Evolutionary conservation across 805 yeast species (phyloP), one percentile per base, ranked within the genome.

Genomic region (Starmerella bacillaris): DNA sequence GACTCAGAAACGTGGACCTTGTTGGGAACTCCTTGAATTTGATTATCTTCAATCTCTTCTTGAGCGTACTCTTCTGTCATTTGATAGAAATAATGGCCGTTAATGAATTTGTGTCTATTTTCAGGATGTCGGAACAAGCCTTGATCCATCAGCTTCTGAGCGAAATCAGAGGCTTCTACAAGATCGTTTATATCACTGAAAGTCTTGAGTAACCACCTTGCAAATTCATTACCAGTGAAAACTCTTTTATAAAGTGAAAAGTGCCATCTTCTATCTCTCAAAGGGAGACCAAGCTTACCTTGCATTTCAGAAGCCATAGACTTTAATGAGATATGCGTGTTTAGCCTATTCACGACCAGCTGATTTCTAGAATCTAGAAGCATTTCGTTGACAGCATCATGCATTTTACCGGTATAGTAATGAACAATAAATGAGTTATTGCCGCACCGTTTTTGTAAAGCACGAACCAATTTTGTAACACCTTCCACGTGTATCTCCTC

Each of bases 401-500:
- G 73, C 31, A 86, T 57, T 37, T 74, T 77, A 0, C 94, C 94
- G 0, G 96, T 86, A 51, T 86, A 86, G 50, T 83, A 86, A 31
- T 64, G 67, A 4, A 48, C 45, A n/a, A 39, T 36, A 21, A 41
- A 41, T 15, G 34, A 36, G 4, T 35, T 33, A 18, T 37, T 42
- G 12, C 36, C 30, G 18, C 48, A 38, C 27, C 39, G 35, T 19
- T 44, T 41, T 19, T 38, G 39, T 15, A 48, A 24, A 7, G 35
- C 19, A 6, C 42, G 27, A 18, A 47, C 49, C 5, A 46, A 32
- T 7, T 41, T 39, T 9, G 47, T 39, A 30, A 86, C 59, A 1
- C 96, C 98, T 52, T 86, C 96, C n/a, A 86, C 66, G 37, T 93
- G 59, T n/a, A 78, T 68, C 54, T 86, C 96, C 51, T 86, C 98